Evolutionary conservation across 2,329 filamentous ascomycete species (phyloP).

Genomic region (Arachnomyces sp.): DNA sequence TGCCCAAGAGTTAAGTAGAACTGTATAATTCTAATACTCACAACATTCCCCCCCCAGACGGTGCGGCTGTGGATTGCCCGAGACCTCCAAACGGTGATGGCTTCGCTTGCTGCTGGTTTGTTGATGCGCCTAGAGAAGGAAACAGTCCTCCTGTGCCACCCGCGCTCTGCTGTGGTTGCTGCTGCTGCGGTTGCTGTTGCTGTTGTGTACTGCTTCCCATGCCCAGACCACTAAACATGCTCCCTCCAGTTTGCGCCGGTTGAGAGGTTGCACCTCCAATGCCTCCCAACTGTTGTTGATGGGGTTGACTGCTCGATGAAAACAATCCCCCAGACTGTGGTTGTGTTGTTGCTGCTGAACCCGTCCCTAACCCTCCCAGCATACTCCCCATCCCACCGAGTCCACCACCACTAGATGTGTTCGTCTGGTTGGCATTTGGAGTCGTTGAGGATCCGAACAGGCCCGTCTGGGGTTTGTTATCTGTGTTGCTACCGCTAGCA

Average conservation of each 20-base stretch:
- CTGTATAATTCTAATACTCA: constrained; percentile 16
- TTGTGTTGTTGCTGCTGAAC: constrained; percentile 9
- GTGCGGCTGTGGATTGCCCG: constrained; percentile 17
- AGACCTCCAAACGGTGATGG: constrained; percentile 24
- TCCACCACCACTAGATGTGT: constrained; percentile 18
- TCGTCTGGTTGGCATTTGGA: constrained; percentile 17
- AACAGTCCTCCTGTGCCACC: constrained; percentile 21
- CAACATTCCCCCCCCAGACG: constrained; percentile 26
- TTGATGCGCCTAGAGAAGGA: constrained; percentile 9
- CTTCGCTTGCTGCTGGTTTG: constrained; percentile 3
- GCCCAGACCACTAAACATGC: constrained; percentile 13
- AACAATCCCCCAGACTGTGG: constrained; percentile 10
- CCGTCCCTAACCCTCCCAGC: constrained; percentile 17
- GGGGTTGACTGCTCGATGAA: constrained; percentile 14
- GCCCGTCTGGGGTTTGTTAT: constrained; percentile 1
- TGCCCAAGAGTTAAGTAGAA: neutral
- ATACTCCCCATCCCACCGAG: constrained; percentile 10
- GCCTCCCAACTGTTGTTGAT: constrained; percentile 26
- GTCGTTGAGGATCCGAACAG: constrained; percentile 13
- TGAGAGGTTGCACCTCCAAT: constrained; percentile 12
- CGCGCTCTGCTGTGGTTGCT: constrained; percentile 18
- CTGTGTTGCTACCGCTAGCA: constrained; percentile 8
- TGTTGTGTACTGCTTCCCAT: constrained; percentile 9
- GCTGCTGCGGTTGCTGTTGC: constrained; percentile 8
- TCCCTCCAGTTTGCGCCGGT: constrained; percentile 8